These are phyloP conservation scores for Suhomyces maxii DNA, from an alignment of 1,139 yeast species.

Conservation along the genomic window DNA sequence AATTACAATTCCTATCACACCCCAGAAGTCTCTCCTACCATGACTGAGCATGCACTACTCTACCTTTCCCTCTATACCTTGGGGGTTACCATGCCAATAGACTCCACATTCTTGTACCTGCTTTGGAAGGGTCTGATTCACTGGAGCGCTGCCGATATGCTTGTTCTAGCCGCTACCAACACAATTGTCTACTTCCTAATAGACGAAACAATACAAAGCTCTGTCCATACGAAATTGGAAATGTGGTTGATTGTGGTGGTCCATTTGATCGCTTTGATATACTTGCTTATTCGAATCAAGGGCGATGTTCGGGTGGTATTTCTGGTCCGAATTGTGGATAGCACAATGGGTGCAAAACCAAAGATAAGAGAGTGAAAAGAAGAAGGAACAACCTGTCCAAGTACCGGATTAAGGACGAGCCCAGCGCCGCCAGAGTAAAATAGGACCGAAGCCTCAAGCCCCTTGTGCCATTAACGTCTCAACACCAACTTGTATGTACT, in stretches of 20 bases:
- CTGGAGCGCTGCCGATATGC: neutral
- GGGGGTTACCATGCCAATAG: constrained; percentile 1
- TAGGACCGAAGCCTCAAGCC: too few relatives aligned
- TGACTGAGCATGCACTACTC: neutral
- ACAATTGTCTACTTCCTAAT: neutral
- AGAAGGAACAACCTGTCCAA: too few relatives aligned
- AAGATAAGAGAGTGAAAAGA: too few relatives aligned
- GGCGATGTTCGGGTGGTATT: neutral
- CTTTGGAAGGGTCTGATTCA: neutral
- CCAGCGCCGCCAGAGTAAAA: too few relatives aligned
- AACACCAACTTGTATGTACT: too few relatives aligned
- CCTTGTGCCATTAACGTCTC: too few relatives aligned
- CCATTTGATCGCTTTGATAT: neutral
- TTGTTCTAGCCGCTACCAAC: neutral
- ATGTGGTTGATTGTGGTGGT: neutral
- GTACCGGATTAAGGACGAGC: too few relatives aligned
- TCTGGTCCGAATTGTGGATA: neutral
- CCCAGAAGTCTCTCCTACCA: constrained; percentile 2
- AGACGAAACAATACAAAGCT: neutral
- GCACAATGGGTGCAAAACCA: too few relatives aligned
- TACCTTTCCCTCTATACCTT: neutral
- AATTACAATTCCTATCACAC: neutral
- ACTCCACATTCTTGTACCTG: neutral
- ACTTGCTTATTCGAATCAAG: neutral
- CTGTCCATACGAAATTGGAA: neutral